A percentile compares a stretch with the other conserved stretches of the same genome.
phyloP scores from a whole-genome alignment of 2,329 filamentous ascomycete species.

The Thelonectria blattea region DNA sequence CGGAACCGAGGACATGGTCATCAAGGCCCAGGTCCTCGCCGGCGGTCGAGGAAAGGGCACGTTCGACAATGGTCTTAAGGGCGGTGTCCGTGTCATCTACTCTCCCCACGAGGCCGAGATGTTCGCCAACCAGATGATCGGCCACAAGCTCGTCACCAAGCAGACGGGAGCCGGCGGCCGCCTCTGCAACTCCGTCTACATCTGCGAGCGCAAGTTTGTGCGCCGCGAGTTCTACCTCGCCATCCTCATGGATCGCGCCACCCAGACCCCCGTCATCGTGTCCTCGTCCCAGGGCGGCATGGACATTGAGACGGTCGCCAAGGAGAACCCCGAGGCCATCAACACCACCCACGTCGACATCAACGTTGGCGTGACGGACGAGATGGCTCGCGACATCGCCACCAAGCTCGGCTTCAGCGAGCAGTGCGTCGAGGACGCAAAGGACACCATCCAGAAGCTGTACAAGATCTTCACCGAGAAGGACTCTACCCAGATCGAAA shows the following conservation, averaged over 20 bases:
- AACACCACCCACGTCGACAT: conserved; percentile 93
- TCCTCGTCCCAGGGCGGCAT: conserved; percentile 98
- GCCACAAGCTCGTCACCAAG: conserved; percentile 99
- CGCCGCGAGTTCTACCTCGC: conserved; percentile 99
- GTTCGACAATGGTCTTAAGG: conserved; percentile 98
- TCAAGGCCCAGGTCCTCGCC: conserved; percentile 98
- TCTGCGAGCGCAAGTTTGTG: conserved; percentile 99
- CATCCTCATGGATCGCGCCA: conserved; percentile 94
- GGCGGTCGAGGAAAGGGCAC: conserved; percentile 97
- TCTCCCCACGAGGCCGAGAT: conserved; percentile 95
- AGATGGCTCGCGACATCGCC: conserved; percentile 89
- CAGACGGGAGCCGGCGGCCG: conserved; percentile 94
- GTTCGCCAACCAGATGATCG: conserved; percentile 99
- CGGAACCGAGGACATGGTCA: conserved; percentile 95
- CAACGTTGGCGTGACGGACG: conserved; percentile 92
- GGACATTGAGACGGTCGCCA: conserved; percentile 98
- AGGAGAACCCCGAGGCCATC: conserved; percentile 96
- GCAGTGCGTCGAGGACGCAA: conserved; percentile 95
- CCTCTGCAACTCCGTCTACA: conserved; percentile 97
- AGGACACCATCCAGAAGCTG: conserved; percentile 96
- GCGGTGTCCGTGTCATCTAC: conserved; percentile 98
- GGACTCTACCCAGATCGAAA: conserved; percentile 99
- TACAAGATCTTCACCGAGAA: conserved; percentile 99
- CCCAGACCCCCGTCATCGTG: conserved; percentile 92
- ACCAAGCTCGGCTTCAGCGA: conserved; percentile 95